Evolutionary conservation across 768 basidiomycete species (phyloP), one percentile per base, ranked within the genome.

Genomic region (Tephrocybe sp.): DNA sequence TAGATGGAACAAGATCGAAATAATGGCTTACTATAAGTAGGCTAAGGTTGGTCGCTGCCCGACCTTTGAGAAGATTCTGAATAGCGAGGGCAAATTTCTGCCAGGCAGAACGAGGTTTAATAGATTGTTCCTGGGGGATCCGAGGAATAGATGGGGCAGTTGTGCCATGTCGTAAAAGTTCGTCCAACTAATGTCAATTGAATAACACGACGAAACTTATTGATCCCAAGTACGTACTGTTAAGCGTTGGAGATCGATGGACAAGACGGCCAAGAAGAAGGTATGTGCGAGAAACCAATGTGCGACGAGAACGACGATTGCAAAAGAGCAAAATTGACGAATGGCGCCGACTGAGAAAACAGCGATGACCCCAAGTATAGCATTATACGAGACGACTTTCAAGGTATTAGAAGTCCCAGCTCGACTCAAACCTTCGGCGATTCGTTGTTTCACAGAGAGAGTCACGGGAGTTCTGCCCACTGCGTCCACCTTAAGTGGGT

Each of bases 211-310:
- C 8, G 51, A 44, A 30, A 31, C 28, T 19, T 21, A 27, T 38
- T 42, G 22, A 15, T 44, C 27, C 45, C 30, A 51, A 28, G 19
- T 22, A 69, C 77, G 41, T 59, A 83, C 86, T 72, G 96, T 96
- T 21, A 99, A 69, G 38, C 96, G 83, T 57, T 97, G 94, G 38
- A 98, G 84, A 71, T 99, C 96, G 57, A 99, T 97, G 0, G 92
- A 93, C 19, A 99, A 72, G 22, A 97, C 93, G 6, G 95, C 89
- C 55, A 95, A 76, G 69, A 96, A 98, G 71, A 98, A 96, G 0
- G 93, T 97, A 62, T 97, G 92, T 13, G 96, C 87, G 52, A 98
- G 78, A 71, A 95, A 96, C 93, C 93, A 98, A 65, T 98, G 95
- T 13, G 93, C 94, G 25, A 98, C 88, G 18, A 98, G 78, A 9